Conservation (phyloP, 1,284 basidiomycete genomes). For the Ceratobasidium sp. region DNA sequence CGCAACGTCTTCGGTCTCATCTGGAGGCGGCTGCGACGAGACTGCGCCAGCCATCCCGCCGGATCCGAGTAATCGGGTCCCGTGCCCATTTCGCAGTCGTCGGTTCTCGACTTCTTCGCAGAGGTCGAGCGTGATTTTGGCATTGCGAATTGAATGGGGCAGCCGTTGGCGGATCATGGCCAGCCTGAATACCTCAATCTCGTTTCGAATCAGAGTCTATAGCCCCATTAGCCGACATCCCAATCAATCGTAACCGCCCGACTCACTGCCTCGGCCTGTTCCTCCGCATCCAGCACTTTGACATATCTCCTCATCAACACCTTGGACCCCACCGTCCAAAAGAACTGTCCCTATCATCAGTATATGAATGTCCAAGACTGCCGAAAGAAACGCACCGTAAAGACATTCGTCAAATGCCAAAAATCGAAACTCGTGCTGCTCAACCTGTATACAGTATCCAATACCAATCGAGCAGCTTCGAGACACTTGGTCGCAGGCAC, state of each 20-base stretch:
- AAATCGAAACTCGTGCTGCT: conserved; percentile 35
- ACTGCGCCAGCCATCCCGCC: conserved; percentile 24
- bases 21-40: not conserved
- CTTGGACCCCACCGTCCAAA: conserved; percentile 37
- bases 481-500: conserved; percentile 11
- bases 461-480: conserved; percentile 6
- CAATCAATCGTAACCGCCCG: not conserved
- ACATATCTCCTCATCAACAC: conserved; percentile 34
- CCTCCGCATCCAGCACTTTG: conserved; percentile 21
- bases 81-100: conserved; percentile 7
- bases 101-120: conserved; percentile 36
- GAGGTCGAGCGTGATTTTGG: conserved; percentile 23
- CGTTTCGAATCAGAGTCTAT: conserved; percentile 35
- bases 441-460: conserved; percentile 26
- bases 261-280: conserved; percentile 34
- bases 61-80: conserved; percentile 11
- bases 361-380: too few relatives aligned
- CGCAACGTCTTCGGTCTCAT: not conserved
- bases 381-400: conserved; percentile 10
- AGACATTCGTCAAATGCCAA: conserved; percentile 35
- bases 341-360: conserved; percentile 10
- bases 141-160: conserved; percentile 16
- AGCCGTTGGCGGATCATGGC: conserved; percentile 26
- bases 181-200: conserved; percentile 31
- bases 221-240: not conserved